A percentile compares a stretch with the other conserved stretches of the same genome.
These are phyloP conservation scores for Candida glaebosa DNA, from an alignment of 805 yeast species.

Conservation along the genomic window DNA sequence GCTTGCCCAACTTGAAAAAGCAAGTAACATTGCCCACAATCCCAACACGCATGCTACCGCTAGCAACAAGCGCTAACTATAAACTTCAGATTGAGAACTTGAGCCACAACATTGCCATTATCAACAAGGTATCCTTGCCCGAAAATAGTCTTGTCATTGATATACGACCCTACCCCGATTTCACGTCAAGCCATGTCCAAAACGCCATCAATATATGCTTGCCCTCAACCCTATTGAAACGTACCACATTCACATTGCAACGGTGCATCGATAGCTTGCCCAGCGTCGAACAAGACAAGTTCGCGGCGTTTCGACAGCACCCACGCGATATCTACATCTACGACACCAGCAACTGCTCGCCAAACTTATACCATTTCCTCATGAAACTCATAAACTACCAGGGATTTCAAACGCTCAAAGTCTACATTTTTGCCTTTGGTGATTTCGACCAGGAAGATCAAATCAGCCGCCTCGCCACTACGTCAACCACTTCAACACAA, in stretches of 20 bases:
- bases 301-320: slow-evolving; percentile 30
- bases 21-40: slow-evolving; percentile 21
- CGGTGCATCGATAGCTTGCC: slow-evolving; percentile 63
- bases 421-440: slow-evolving; percentile 2
- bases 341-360: slow-evolving; percentile 40
- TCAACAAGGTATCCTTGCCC: slow-evolving; percentile 10
- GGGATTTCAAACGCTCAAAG: background rate
- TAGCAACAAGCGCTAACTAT: slow-evolving; percentile 19
- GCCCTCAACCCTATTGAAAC: slow-evolving; percentile 83
- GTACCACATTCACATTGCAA: slow-evolving; percentile 65
- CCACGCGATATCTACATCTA: slow-evolving; percentile 29
- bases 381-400: slow-evolving; percentile 41
- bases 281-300: slow-evolving; percentile 42
- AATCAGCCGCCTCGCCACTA: background rate
- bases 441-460: background rate
- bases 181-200: slow-evolving; percentile 51
- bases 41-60: slow-evolving; percentile 12
- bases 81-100: slow-evolving; percentile 20
- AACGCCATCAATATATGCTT: slow-evolving; percentile 74
- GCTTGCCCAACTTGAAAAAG: slow-evolving; percentile 11
- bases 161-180: slow-evolving; percentile 78
- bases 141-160: slow-evolving; percentile 53
- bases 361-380: slow-evolving; percentile 44
- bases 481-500: slow-evolving; percentile 3
- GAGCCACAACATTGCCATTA: slow-evolving; percentile 14